Evolutionary conservation across 2,329 filamentous ascomycete genomes (phyloP), one percentile per base, ranked within the genome.

Genomic region (Cyphellophora attinorum): DNA sequence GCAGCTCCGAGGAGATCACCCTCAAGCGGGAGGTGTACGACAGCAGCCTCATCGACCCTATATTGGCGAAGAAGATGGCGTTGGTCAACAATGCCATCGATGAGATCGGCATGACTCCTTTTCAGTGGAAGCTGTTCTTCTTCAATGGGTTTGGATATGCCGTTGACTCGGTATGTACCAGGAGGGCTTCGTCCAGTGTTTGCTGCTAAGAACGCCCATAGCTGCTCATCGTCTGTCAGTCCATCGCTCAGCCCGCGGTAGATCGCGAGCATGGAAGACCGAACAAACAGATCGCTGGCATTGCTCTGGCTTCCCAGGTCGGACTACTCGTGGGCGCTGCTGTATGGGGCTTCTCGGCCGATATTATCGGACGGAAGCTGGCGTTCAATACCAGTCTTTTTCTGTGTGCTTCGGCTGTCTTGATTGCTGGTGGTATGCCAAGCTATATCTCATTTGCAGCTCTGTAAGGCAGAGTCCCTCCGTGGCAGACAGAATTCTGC

Each of bases 371-470:
- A 2, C 66, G 79, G 27, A 71, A 72, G 42, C 72, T 71, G 43
- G 79, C 79, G 4, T 84, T 83, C 60, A 83, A 83, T 48, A 57
- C 72, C 14, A 75, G 73, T 2, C 61, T 83, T 6, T 67, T 81
- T 47, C 61, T 81, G 36, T 77, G 71, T 48, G 70, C 72, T 3
- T 51, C 72, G 3, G 75, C 78, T 31, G 69, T 68, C 16, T 72
- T 82, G 34, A 59, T 81, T 1, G 79, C 77, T 1, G 81, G 79
- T 3, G 74, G 70, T 2, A 68, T 73, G 42, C 79, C 80, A 3
- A 79, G 66, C 42, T 85, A 41, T 14, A 39, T 44, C 6, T 44
- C 41, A 6, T 44, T 41, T 18, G 41, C 28, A 12, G 35, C 41
- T n/a, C 39, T 40, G 37, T 42, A 17, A 27, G 37, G 16, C n/a